A percentile compares a stretch with the other conserved stretches of the same genome.
These are phyloP conservation scores for Calycina herbarum DNA, from an alignment of 2,329 filamentous ascomycete genomes.

Conservation along the genomic window DNA sequence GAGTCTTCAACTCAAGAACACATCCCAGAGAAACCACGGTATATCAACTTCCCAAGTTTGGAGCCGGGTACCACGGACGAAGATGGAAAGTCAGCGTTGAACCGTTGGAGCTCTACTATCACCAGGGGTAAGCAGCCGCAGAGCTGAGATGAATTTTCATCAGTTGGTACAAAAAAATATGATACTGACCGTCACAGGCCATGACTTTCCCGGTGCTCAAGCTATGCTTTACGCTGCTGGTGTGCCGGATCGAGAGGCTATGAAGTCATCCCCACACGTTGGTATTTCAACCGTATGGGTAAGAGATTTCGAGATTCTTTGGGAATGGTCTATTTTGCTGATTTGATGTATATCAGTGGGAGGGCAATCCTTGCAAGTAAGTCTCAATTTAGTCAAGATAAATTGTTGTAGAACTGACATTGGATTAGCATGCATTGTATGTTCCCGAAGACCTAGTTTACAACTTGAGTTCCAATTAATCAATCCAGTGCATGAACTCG, in stretches of 20 bases:
- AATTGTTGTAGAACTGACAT: constrained; percentile 18
- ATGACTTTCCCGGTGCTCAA: constrained; percentile 92
- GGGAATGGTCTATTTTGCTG: background rate
- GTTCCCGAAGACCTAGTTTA: constrained; percentile 22
- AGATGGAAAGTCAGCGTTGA: constrained; percentile 67
- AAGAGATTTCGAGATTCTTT: constrained; percentile 46
- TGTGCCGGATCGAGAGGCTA: constrained; percentile 76
- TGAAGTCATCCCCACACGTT: constrained; percentile 89
- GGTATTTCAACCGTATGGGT: constrained; percentile 50
- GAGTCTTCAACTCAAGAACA: constrained; percentile 23
- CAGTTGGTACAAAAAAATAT: background rate
- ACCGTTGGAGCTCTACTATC: constrained; percentile 81
- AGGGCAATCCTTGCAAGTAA: constrained; percentile 94
- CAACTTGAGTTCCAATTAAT: constrained; percentile 6
- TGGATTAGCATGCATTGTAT: constrained; percentile 50
- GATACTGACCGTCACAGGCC: constrained; percentile 45
- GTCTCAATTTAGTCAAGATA: constrained; percentile 37
- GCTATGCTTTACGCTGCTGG: constrained; percentile 96
- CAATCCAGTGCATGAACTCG: constrained; percentile 75
- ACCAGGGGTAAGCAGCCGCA: constrained; percentile 52
- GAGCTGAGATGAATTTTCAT: background rate
- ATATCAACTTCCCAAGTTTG: constrained; percentile 36
- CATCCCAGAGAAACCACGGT: constrained; percentile 32
- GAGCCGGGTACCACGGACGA: constrained; percentile 30
- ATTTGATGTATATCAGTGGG: constrained; percentile 55